A percentile compares a stretch with the other conserved stretches of the same genome.
Evolutionary conservation across 768 basidiomycete genomes (phyloP).

Genomic region (Gautieria morchelliformis): DNA sequence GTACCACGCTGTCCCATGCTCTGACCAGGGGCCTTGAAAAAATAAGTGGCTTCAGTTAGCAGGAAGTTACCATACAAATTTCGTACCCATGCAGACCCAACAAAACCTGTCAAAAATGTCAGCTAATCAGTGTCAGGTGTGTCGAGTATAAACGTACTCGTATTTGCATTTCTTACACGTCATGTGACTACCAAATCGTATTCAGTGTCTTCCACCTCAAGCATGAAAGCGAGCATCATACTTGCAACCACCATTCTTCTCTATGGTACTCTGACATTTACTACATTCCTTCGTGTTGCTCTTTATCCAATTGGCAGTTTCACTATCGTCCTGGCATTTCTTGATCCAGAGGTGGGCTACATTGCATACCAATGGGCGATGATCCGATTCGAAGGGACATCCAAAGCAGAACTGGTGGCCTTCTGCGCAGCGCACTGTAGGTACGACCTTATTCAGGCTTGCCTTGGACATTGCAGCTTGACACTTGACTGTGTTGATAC

Average conservation of each 20-base stretch:
- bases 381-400: slow-evolving; percentile 79
- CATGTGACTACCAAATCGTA: slow-evolving; percentile 68
- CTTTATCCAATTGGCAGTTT: slow-evolving; percentile 99
- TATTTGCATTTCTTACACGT: slow-evolving; percentile 99
- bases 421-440: slow-evolving; percentile 71
- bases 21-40: slow-evolving; percentile 79
- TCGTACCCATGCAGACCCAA: slow-evolving; percentile 95
- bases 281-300: slow-evolving; percentile 98
- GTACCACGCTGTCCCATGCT: slow-evolving; percentile 97
- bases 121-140: slow-evolving; percentile 1
- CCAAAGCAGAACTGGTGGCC: slow-evolving; percentile 90
- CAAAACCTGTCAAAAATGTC: slow-evolving; percentile 47
- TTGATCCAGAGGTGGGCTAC: slow-evolving; percentile 91
- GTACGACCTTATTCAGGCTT: slow-evolving; percentile 70
- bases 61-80: slow-evolving; percentile 9
- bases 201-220: slow-evolving; percentile 10
- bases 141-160: slow-evolving; percentile 28
- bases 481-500: slow-evolving; percentile 91
- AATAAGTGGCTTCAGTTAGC: slow-evolving; percentile 35
- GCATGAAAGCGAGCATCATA: slow-evolving; percentile 33
- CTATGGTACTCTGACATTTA: slow-evolving; percentile 94
- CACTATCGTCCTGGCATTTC: slow-evolving; percentile 96
- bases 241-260: slow-evolving; percentile 99
- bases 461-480: slow-evolving; percentile 67
- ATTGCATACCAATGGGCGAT: slow-evolving; percentile 82